Base-by-base conservation (phyloP, 2,329 filamentous ascomycete species). In the Daldinia sp. region DNA sequence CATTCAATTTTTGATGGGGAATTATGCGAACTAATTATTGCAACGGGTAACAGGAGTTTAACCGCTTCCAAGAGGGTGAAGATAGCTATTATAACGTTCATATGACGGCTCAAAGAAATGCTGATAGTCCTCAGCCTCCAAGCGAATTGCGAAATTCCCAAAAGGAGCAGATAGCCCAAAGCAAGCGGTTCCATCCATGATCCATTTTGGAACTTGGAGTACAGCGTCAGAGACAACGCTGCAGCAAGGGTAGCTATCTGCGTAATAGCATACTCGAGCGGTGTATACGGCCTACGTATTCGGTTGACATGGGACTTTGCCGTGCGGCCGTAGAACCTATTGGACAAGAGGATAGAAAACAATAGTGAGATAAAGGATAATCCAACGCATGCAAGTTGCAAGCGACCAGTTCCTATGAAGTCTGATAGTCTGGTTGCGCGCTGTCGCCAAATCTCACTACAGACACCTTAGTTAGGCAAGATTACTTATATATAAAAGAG, bases 321-420 rank as follows among this genome's bases (percentile, higher is more conserved):
- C 27, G 43, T 50, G 39, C 53, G 43, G 29, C 53, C 13, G 25
- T 21, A 32, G 10, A 51, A 55, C 41, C 53, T 39, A 35, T 55
- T 39, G n/a, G 41, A 51, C 21, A 49, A 19, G 29, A 48, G 11
- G 3, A 37, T 15, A 21, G 54, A 65, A 3, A 68, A 10, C 3
- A 69, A 15, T 8, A 72, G 55, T 3, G 62, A 61, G 6, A 66
- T 49, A 7, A 69, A 54, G 2, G 73, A 75, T 21, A 68, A 25
- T 10, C 54, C 30, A n/a, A 70, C 32, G 4, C 59, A 64, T 35
- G 58, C 69, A 5, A 74, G 47, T 34, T 74, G 69, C 8, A 73
- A 13, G 30, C 70, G 60, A 10, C 73, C 73, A 13, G 60, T 61
- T 21, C 67, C 66, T 41, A 75, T 62, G 39, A 72, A 71, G 23